phyloP scores from a whole-genome alignment of 164 flowering plant species.

The Chimonanthus praecox region DNA sequence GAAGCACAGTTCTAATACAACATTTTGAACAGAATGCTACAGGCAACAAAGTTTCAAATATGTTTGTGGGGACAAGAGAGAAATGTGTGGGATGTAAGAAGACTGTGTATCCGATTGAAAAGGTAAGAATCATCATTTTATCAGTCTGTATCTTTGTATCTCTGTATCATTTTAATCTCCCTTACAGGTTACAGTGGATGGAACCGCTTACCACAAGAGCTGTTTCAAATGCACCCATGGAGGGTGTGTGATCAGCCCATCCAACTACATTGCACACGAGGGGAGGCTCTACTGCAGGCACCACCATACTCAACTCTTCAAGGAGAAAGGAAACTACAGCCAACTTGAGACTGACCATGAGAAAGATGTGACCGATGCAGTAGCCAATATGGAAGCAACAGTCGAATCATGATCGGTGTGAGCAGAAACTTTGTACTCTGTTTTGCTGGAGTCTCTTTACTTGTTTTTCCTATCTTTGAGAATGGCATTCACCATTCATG shows the following conservation, averaged over 20 bases:
- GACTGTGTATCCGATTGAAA: slow-evolving; percentile 77
- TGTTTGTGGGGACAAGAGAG: slow-evolving; percentile 73
- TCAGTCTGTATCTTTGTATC: background rate
- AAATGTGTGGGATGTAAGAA: slow-evolving; percentile 64
- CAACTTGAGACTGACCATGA: slow-evolving; percentile 60
- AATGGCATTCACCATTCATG: background rate
- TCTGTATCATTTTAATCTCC: background rate
- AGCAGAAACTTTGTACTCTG: background rate
- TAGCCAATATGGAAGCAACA: slow-evolving; percentile 2
- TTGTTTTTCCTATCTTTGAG: background rate
- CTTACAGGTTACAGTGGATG: slow-evolving; percentile 72
- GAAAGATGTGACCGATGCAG: slow-evolving; percentile 13
- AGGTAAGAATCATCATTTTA: slow-evolving; percentile 32
- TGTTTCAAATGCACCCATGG: slow-evolving; percentile 93
- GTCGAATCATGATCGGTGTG: background rate
- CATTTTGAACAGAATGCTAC: slow-evolving; percentile 42
- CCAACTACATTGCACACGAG: slow-evolving; percentile 89
- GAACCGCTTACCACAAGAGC: slow-evolving; percentile 71
- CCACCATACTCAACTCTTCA: slow-evolving; percentile 83
- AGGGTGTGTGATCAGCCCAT: slow-evolving; percentile 85
- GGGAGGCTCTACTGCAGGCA: slow-evolving; percentile 83
- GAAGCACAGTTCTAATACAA: slow-evolving; percentile 20
- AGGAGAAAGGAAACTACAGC: slow-evolving; percentile 86
- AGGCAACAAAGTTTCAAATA: slow-evolving; percentile 38
- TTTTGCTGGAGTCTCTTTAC: background rate